Evolutionary conservation across 192 early-diverging fungal genomes (phyloP).

Genomic region (Backusella liffmaniae): DNA sequence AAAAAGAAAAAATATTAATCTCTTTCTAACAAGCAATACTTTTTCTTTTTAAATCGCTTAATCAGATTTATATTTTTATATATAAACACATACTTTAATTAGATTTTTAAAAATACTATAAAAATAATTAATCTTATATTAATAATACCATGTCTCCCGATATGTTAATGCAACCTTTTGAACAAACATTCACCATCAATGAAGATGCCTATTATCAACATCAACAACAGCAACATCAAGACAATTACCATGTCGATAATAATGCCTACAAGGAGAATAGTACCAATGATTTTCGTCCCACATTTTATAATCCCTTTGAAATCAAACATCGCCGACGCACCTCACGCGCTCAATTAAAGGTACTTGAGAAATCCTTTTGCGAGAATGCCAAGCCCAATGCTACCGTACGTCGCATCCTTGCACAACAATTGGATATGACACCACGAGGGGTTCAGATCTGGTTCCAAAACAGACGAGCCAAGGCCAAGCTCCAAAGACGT

Average conservation of each 20-base stretch:
- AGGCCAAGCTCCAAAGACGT: slow-evolving; percentile 66
- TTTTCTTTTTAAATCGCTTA: neutral
- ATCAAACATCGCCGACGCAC: slow-evolving; percentile 76
- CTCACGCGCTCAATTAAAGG: slow-evolving; percentile 68
- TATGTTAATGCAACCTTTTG: slow-evolving; percentile 23
- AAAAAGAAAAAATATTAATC: neutral
- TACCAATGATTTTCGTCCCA: slow-evolving; percentile 58
- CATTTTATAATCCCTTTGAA: slow-evolving; percentile 77
- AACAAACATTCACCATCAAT: slow-evolving; percentile 15
- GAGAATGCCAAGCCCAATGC: slow-evolving; percentile 64
- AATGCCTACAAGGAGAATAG: neutral
- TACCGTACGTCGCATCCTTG: slow-evolving; percentile 58
- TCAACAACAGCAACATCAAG: neutral
- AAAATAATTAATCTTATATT: neutral
- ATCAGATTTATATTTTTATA: neutral
- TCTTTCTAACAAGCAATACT: neutral
- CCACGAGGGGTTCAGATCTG: slow-evolving; percentile 78
- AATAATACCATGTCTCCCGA: slow-evolving; percentile 2
- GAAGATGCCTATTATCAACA: neutral
- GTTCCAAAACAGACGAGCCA: slow-evolving; percentile 91
- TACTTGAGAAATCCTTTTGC: slow-evolving; percentile 68
- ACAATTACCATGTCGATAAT: neutral
- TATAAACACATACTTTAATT: neutral
- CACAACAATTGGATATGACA: slow-evolving; percentile 64
- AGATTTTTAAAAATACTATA: neutral